Conservation (phyloP, 257 asterid species). For the Jacaranda mimosifolia region DNA sequence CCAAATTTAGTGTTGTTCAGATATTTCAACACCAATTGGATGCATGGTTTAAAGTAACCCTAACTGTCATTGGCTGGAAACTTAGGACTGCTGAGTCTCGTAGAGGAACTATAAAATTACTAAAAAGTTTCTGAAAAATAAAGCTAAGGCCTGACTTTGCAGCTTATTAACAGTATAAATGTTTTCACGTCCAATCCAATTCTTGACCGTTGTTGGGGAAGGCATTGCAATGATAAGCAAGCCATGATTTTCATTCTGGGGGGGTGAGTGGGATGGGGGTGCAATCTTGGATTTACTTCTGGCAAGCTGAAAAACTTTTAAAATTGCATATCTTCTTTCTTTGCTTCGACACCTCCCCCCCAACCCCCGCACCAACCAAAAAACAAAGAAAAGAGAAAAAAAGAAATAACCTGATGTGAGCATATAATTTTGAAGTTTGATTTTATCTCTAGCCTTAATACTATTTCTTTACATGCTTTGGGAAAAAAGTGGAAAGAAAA, state of each 20-base stretch:
- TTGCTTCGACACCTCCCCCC: not conserved
- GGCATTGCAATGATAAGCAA: not conserved
- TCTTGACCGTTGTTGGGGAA: not conserved
- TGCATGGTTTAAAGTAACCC: not conserved
- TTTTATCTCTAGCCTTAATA: slow-evolving; percentile 23
- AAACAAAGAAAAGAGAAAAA: too few relatives aligned
- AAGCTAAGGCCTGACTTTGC: not conserved
- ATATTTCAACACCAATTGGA: not conserved
- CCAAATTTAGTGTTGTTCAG: slow-evolving; percentile 3
- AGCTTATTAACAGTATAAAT: not conserved
- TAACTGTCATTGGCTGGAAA: not conserved
- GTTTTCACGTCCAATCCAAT: not conserved
- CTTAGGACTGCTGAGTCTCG: slow-evolving; percentile 14
- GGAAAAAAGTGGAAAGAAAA: not conserved
- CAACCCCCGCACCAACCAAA: too few relatives aligned
- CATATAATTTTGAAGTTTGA: not conserved
- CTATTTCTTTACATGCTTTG: slow-evolving; percentile 4
- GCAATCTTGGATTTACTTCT: not conserved
- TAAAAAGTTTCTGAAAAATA: slow-evolving; percentile 1
- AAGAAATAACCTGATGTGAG: slow-evolving; percentile 11
- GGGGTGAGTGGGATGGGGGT: not conserved
- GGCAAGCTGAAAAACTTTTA: not conserved
- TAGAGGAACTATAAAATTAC: not conserved
- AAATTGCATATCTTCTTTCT: slow-evolving; percentile 3
- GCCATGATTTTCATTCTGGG: not conserved